Evolutionary conservation across 768 basidiomycete genomes (phyloP), one percentile per base, ranked within the genome.

Genomic region (Kwoniella botswanensis): DNA sequence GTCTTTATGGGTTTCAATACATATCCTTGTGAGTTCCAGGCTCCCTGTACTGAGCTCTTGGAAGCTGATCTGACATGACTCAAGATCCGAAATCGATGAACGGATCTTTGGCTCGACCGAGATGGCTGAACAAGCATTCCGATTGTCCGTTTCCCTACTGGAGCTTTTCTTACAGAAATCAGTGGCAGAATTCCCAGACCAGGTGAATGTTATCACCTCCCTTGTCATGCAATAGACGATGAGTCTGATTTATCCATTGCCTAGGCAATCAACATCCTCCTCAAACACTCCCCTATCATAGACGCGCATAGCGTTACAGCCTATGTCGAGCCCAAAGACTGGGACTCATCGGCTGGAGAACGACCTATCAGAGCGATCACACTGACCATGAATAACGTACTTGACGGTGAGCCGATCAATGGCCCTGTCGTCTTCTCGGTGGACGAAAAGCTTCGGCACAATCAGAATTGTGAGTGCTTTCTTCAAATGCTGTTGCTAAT

Each of bases 1-100:
- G 88, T 18, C 88, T 97, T 61, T 94, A 94, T 76, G 96, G 96
- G 0, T 98, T 98, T 86, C 93, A 98, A 82, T 99, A 98, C 79
- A 84, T 96, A 41, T 88, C 94, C 1, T 84, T 96, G 56, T 82
- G 43, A 65, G 82, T 70, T 2, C 1, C 18, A 13, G 9, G 6
- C 15, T 17, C 11, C 43, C 9, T n/a, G 15, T 7, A 18, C 41
- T 43, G 22, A 56, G 35, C 2, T 18, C 5, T 24, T 17, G 54
- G 12, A 50, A 50, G 46, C 18, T 60, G 63, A 21, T 41, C 29
- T 41, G 4, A 29, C 35, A 35, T 35, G 35, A 43, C 22, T 22
- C 9, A 63, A 82, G 80, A 42, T 86, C 88, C 56, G 93, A 96
- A 80, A 93, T 99, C 91, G 96, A 98, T 72, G 85, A 87, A 53